Percentiles rank a stretch among this genome's conserved stretches.
phyloP scores from a whole-genome alignment of 192 early-diverging fungal genomes.

The Coemansia sp. region DNA sequence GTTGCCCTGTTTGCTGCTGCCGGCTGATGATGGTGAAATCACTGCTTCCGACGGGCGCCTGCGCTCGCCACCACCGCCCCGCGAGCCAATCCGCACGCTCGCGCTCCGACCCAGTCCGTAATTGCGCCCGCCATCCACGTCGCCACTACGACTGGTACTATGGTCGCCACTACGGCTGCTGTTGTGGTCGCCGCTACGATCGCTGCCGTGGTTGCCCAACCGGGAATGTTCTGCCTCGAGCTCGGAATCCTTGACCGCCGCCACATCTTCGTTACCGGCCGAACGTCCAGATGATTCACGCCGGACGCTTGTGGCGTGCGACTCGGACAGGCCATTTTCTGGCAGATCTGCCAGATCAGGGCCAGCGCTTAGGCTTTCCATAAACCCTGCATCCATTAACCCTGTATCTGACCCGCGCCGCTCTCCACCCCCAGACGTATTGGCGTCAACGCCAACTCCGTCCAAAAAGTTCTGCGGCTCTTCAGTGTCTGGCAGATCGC shows the following conservation, averaged over 20 bases:
- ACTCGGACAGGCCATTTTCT: background rate
- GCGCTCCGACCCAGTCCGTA: constrained; percentile 32
- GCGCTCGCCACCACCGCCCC: constrained; percentile 22
- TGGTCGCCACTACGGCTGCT: background rate
- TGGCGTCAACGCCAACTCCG: background rate
- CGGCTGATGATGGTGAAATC: constrained; percentile 15
- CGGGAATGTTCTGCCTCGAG: constrained; percentile 11
- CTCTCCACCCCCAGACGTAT: background rate
- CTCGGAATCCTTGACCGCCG: constrained; percentile 4
- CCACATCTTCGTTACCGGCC: background rate
- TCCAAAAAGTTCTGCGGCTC: background rate
- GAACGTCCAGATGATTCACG: too few species aligned
- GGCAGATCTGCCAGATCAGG: background rate
- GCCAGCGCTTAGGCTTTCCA: constrained; percentile 5
- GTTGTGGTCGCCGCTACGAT: background rate
- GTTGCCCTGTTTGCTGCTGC: constrained; percentile 23
- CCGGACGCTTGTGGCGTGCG: background rate
- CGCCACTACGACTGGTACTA: background rate
- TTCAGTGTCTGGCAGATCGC: background rate
- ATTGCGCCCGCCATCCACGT: background rate
- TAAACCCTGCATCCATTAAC: background rate
- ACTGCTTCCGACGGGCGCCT: constrained; percentile 32
- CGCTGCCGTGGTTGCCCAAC: background rate
- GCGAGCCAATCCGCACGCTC: constrained; percentile 29
- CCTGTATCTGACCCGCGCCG: background rate